Evolutionary conservation across 2,329 filamentous ascomycete genomes (phyloP).

Genomic region (Verticillium tricorpus): DNA sequence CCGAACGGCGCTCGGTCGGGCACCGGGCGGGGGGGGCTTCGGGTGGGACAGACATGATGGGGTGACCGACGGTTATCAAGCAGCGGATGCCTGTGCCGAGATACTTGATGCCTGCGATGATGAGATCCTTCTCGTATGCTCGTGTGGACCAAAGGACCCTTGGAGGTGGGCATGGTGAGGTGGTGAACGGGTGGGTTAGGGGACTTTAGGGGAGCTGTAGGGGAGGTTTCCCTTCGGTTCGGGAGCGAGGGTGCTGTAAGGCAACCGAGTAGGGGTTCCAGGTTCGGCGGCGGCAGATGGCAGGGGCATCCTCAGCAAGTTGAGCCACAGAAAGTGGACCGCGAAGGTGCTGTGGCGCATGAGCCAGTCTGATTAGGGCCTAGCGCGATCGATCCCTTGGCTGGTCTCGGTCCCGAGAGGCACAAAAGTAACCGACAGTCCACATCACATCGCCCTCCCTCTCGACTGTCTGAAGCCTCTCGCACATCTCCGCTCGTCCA

Average conservation of each 20-base stretch:
- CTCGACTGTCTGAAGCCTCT: neutral
- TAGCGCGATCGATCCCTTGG: neutral
- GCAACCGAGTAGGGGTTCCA: too few relatives aligned
- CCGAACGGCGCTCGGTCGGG: neutral
- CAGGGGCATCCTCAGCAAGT: neutral
- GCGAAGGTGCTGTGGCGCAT: neutral
- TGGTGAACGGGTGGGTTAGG: neutral
- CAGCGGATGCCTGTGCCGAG: neutral
- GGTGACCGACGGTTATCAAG: neutral
- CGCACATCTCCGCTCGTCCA: neutral
- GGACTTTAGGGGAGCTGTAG: neutral
- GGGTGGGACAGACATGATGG: neutral
- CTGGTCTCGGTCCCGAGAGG: neutral
- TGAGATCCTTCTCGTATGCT: neutral
- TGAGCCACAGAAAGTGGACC: neutral
- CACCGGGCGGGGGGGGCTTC: neutral
- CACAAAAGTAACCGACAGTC: neutral
- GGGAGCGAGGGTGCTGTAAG: too few relatives aligned
- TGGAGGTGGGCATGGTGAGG: neutral
- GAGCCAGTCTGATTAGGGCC: neutral
- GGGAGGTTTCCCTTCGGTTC: too few relatives aligned
- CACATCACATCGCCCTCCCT: neutral
- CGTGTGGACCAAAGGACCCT: neutral
- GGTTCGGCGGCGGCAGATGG: too few relatives aligned
- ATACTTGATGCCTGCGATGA: neutral